Evolutionary conservation across 2,329 filamentous ascomycete genomes (phyloP).

Genomic region (Cladosporium cucumerinum): DNA sequence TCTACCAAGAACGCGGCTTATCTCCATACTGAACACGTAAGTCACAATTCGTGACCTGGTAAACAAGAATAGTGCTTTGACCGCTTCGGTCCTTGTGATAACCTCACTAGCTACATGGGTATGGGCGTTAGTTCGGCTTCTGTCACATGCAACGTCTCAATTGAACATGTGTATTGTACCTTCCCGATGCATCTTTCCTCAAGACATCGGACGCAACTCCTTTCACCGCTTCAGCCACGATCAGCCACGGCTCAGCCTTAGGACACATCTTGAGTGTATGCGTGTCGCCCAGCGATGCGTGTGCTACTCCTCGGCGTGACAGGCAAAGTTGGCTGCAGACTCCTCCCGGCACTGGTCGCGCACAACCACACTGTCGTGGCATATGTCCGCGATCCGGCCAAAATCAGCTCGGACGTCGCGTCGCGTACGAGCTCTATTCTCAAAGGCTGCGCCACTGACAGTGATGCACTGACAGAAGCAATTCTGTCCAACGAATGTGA

Average conservation of each 20-base stretch:
- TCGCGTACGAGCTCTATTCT: slow-evolving; percentile 39
- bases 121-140: not conserved
- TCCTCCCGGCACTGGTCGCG: slow-evolving; percentile 29
- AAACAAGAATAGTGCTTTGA: not conserved
- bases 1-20: not conserved
- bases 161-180: not conserved
- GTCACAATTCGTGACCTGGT: not conserved
- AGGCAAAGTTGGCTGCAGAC: slow-evolving; percentile 21
- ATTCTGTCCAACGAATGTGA: slow-evolving; percentile 39
- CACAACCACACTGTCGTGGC: slow-evolving; percentile 39
- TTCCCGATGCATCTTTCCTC: not conserved
- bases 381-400: slow-evolving; percentile 38
- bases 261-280: not conserved
- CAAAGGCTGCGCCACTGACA: slow-evolving; percentile 40
- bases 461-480: slow-evolving; percentile 34
- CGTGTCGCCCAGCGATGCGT: slow-evolving; percentile 37
- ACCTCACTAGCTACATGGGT: not conserved
- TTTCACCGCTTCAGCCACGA: not conserved
- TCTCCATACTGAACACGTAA: not conserved
- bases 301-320: slow-evolving; percentile 22
- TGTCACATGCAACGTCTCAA: not conserved
- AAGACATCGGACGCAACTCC: not conserved
- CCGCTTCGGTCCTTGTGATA: slow-evolving; percentile 31
- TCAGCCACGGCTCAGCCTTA: not conserved
- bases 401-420: slow-evolving; percentile 18